phyloP scores from a whole-genome alignment of 2,329 filamentous ascomycete genomes.

The Hypoxylon rubiginosum region DNA sequence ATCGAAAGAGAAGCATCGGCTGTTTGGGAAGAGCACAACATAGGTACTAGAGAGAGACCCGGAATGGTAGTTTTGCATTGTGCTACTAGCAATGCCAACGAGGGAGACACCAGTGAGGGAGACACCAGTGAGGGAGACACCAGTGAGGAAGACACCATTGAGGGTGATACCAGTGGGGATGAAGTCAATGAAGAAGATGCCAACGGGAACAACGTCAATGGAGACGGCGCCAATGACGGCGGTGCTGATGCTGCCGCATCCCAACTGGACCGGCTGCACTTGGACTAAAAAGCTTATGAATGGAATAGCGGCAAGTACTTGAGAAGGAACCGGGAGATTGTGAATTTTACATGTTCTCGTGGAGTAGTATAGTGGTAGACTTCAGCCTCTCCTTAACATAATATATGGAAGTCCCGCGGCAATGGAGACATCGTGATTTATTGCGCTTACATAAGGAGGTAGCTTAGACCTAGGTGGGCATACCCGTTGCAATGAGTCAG shows the following conservation, averaged over 20 bases:
- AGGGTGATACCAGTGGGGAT: neutral
- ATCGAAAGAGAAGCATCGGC: neutral
- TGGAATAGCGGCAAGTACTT: neutral
- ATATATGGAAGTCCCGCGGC: neutral
- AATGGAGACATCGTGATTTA: neutral
- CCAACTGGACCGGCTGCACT: neutral
- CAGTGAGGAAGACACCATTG: too few species aligned
- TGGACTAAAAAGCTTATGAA: neutral
- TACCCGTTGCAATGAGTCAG: too few species aligned
- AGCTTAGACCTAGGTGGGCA: too few species aligned
- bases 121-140: neutral
- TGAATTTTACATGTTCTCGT: neutral
- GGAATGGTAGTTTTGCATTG: too few species aligned
- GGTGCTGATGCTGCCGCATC: neutral
- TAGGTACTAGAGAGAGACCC: too few species aligned
- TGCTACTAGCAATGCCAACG: too few species aligned
- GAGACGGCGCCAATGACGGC: neutral
- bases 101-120: neutral
- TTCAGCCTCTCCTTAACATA: neutral
- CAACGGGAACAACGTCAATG: neutral
- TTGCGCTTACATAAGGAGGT: neutral
- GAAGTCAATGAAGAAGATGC: neutral
- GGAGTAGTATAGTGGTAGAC: neutral
- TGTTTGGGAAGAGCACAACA: neutral
- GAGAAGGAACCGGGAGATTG: neutral